phyloP scores from a whole-genome alignment of 2,329 filamentous ascomycete genomes.

The Penicillium sp. region DNA sequence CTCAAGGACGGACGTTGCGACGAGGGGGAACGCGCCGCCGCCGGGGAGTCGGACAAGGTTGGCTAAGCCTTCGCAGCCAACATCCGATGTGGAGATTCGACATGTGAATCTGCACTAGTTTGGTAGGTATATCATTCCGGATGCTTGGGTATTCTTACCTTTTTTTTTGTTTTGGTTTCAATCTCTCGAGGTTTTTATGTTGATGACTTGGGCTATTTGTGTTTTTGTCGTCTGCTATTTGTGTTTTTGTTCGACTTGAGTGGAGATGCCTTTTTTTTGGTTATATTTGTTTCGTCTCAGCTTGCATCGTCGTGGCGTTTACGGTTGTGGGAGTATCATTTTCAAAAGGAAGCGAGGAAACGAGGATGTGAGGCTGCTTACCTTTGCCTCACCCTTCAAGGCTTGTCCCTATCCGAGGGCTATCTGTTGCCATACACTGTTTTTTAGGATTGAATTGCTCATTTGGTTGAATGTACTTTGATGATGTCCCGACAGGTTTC shows the following conservation, averaged over 20 bases:
- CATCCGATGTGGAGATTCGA: conserved; percentile 27
- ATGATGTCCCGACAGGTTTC: not conserved
- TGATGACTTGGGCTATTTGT: not conserved
- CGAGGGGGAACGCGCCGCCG: conserved; percentile 7
- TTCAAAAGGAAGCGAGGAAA: too few species aligned
- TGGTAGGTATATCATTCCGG: too few species aligned
- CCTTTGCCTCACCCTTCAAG: not conserved
- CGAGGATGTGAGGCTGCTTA: not conserved
- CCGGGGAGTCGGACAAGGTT: conserved; percentile 23
- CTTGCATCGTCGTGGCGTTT: not conserved
- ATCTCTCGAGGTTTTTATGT: not conserved
- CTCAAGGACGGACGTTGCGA: conserved; percentile 29
- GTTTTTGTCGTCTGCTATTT: not conserved
- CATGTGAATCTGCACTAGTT: conserved; percentile 23
- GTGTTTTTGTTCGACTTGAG: not conserved
- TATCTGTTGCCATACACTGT: not conserved
- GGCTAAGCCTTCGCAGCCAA: conserved; percentile 21
- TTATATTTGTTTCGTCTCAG: not conserved
- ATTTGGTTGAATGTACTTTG: not conserved
- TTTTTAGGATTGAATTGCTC: not conserved
- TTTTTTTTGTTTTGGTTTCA: not conserved
- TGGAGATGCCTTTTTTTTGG: not conserved
- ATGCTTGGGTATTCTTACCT: not conserved
- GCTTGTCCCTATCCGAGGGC: not conserved
- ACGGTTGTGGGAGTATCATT: not conserved